phyloP scores from a whole-genome alignment of 306 rosid genomes.

The Mimosa pudica region DNA sequence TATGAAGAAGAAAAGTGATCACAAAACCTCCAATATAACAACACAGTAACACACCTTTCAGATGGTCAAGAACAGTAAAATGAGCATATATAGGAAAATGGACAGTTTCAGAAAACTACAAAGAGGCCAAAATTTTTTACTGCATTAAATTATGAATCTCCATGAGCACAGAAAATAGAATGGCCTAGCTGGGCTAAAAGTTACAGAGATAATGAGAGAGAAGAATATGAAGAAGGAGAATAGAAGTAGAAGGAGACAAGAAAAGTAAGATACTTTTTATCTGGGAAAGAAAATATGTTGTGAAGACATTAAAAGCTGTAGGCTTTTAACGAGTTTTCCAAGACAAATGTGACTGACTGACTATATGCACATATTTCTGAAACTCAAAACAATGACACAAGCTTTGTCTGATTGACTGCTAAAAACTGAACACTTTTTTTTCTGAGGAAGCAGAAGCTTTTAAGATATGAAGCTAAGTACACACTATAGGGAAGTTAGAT shows the following conservation, averaged over 20 bases:
- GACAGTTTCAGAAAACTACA: conserved; percentile 35
- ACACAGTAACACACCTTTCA: conserved; percentile 31
- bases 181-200: conserved; percentile 15
- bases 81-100: conserved; percentile 39
- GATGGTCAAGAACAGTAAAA: conserved; percentile 36
- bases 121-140: conserved; percentile 34
- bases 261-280: conserved; percentile 6
- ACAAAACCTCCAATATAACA: conserved; percentile 39
- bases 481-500: conserved; percentile 43
- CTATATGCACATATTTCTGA: conserved; percentile 28
- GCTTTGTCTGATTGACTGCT: conserved; percentile 36
- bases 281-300: conserved; percentile 31
- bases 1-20: conserved; percentile 26
- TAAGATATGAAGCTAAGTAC: conserved; percentile 34
- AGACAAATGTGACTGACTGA: conserved; percentile 35
- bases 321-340: conserved; percentile 37
- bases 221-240: conserved; percentile 15
- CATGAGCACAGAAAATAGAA: conserved; percentile 22
- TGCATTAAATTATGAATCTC: conserved; percentile 42
- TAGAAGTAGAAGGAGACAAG: conserved; percentile 14
- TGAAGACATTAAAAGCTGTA: conserved; percentile 27
- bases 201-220: conserved; percentile 1
- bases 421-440: too few relatives aligned
- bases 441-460: conserved; percentile 24
- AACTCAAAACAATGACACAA: conserved; percentile 49